Conservation (phyloP, 2,329 filamentous ascomycete genomes). For the Colletotrichum tropicicola region DNA sequence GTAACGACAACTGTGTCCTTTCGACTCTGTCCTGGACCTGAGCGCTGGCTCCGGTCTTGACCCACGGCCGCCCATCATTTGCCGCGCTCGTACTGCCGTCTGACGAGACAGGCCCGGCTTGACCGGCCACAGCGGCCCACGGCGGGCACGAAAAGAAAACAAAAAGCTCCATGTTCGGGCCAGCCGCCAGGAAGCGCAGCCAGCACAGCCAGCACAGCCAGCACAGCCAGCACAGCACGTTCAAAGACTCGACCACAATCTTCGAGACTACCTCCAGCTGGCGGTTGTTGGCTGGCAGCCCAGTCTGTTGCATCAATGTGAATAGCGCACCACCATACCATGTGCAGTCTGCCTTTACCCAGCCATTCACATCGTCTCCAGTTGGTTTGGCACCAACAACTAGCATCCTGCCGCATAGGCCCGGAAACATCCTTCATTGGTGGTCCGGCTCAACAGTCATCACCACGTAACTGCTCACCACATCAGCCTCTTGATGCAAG, state of each 20-base stretch:
- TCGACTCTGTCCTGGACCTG: background rate
- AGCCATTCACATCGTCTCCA: conserved; percentile 25
- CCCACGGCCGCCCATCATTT: conserved; percentile 10
- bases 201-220: background rate
- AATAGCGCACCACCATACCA: background rate
- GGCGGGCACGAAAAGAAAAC: conserved; percentile 4
- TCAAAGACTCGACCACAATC: background rate
- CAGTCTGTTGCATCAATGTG: background rate
- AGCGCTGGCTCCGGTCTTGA: conserved; percentile 1
- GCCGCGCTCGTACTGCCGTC: conserved; percentile 13
- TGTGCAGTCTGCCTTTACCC: conserved; percentile 19
- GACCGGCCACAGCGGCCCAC: conserved; percentile 16
- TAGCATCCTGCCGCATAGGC: background rate
- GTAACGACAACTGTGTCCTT: conserved; percentile 23
- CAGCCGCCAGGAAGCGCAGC: conserved; percentile 2
- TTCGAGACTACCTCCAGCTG: background rate
- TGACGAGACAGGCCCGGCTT: conserved; percentile 18
- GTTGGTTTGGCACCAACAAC: background rate
- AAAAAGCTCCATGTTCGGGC: background rate
- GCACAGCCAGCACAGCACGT: background rate
- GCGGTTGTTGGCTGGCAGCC: background rate
- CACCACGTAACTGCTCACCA: background rate
- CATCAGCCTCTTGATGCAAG: conserved; percentile 22
- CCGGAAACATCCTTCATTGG: conserved; percentile 2
- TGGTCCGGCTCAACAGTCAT: background rate